A percentile compares a stretch with the other conserved stretches of the same genome.
Conservation (phyloP, 768 basidiomycete genomes). For the Tylopilus vinaceipallidus region DNA sequence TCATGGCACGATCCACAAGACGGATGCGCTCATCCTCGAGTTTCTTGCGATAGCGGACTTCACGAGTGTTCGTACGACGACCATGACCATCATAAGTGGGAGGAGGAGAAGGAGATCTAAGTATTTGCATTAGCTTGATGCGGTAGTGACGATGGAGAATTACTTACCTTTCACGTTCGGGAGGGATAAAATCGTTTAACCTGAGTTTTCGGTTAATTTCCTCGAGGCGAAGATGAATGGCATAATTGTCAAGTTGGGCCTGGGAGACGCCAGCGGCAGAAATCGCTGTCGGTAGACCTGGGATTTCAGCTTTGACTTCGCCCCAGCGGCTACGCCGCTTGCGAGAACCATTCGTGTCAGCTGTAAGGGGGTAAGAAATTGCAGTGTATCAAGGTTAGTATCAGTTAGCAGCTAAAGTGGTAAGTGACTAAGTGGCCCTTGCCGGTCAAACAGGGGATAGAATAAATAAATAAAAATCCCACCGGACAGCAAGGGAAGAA, state of each 20-base stretch:
- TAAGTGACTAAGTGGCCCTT: slow-evolving; percentile 30
- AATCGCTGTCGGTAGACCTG: slow-evolving; percentile 93
- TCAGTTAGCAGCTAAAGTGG: slow-evolving; percentile 38
- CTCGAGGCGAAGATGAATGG: slow-evolving; percentile 91
- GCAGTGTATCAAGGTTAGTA: slow-evolving; percentile 56
- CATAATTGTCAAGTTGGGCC: slow-evolving; percentile 96
- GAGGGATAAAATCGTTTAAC: slow-evolving; percentile 92
- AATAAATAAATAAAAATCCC: slow-evolving; percentile 26
- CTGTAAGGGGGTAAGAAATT: slow-evolving; percentile 49
- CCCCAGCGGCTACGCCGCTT: slow-evolving; percentile 99
- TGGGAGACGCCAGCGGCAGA: slow-evolving; percentile 91
- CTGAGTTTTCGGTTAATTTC: slow-evolving; percentile 96
- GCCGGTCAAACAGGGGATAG: slow-evolving; percentile 30
- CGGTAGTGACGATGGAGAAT: not conserved
- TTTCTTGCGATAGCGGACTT: slow-evolving; percentile 97
- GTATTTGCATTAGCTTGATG: slow-evolving; percentile 13
- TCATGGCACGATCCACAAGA: slow-evolving; percentile 94
- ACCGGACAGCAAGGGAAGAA: slow-evolving; percentile 36
- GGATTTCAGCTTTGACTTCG: slow-evolving; percentile 86
- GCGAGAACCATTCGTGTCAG: slow-evolving; percentile 82
- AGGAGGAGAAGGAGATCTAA: slow-evolving; percentile 91
- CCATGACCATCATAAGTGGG: slow-evolving; percentile 98
- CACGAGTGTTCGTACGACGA: slow-evolving; percentile 96
- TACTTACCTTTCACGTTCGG: slow-evolving; percentile 82
- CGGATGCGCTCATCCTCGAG: slow-evolving; percentile 89